A percentile compares a stretch with the other conserved stretches of the same genome.
These are phyloP conservation scores for Aspergillus texensis DNA, from an alignment of 2,329 filamentous ascomycete genomes.

Conservation along the genomic window DNA sequence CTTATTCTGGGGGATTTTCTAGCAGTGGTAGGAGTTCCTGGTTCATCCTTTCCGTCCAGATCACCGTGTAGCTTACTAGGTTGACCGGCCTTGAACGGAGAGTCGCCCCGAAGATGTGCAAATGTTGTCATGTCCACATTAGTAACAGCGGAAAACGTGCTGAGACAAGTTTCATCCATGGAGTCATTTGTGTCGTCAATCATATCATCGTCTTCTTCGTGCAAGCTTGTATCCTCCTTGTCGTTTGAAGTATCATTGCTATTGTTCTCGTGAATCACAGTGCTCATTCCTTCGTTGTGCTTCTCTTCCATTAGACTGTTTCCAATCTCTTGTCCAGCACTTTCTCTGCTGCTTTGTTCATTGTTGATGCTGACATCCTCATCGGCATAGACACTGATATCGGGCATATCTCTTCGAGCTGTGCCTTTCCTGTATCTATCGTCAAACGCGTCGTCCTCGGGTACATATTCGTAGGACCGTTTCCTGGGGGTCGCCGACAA, in stretches of 20 bases:
- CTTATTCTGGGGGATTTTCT: constrained; percentile 39
- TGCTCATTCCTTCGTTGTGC: constrained; percentile 47
- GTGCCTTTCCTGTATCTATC: constrained; percentile 33
- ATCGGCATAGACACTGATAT: constrained; percentile 32
- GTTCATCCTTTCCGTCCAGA: constrained; percentile 22
- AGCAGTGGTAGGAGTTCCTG: constrained; percentile 53
- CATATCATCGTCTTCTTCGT: constrained; percentile 31
- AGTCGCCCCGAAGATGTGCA: constrained; percentile 67
- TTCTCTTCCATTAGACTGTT: constrained; percentile 43
- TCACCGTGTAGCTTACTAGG: constrained; percentile 34
- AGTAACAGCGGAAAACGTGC: constrained; percentile 85
- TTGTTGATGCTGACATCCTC: constrained; percentile 28
- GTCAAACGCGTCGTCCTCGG: constrained; percentile 17
- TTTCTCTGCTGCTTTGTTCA: constrained; percentile 20
- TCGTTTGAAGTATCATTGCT: constrained; percentile 23
- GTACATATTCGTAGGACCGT: constrained; percentile 25
- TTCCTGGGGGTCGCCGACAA: constrained; percentile 24
- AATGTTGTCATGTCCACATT: constrained; percentile 77
- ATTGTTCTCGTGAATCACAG: constrained; percentile 35
- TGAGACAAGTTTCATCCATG: constrained; percentile 62
- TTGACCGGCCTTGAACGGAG: constrained; percentile 55
- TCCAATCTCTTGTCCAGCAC: constrained; percentile 26
- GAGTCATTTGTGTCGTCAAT: constrained; percentile 36
- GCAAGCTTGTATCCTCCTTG: constrained; percentile 24
- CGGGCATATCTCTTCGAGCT: constrained; percentile 22